Conservation (phyloP, 352 stramenopile species). For the Phytophthora quininea region DNA sequence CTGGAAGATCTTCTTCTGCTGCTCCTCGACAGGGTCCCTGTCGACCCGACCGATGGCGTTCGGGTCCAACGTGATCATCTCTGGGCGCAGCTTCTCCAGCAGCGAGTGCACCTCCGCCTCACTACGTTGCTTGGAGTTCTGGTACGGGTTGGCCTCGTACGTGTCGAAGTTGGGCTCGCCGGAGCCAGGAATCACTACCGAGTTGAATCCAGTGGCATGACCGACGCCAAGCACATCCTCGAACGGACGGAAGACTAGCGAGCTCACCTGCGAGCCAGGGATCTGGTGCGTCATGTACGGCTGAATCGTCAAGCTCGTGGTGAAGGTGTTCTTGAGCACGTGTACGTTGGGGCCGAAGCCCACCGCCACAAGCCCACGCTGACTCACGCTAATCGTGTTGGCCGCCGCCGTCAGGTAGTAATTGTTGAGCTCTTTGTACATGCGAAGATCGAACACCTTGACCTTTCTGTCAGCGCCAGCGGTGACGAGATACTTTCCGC, state of each 20-base stretch:
- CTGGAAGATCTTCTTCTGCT: conserved; percentile 80
- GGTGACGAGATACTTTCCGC: conserved; percentile 96
- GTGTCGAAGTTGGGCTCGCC: conserved; percentile 99
- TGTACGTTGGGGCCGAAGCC: conserved; percentile 93
- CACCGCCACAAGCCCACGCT: conserved; percentile 95
- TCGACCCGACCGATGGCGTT: conserved; percentile 94
- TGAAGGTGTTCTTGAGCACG: conserved; percentile 92
- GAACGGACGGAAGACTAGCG: conserved; percentile 96
- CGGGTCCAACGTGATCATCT: conserved; percentile 98
- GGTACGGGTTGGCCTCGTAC: conserved; percentile 97
- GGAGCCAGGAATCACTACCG: conserved; percentile 94
- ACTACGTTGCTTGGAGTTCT: conserved; percentile 95
- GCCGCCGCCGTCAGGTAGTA: conserved; percentile 92
- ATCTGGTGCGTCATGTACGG: conserved; percentile 94
- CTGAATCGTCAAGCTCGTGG: conserved; percentile 49
- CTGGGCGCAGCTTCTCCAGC: conserved; percentile 97
- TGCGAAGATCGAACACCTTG: conserved; percentile 98
- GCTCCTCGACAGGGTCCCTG: conserved; percentile 86
- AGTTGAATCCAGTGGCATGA: conserved; percentile 86
- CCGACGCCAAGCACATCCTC: conserved; percentile 98
- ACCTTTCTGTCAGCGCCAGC: conserved; percentile 94
- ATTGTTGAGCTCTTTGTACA: conserved; percentile 94
- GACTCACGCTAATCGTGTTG: conserved; percentile 94
- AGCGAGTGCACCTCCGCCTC: conserved; percentile 96
- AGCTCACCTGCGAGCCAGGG: conserved; percentile 84